Conservation (phyloP, 495 filamentous ascomycete genomes). For the Neurospora cerealis region DNA sequence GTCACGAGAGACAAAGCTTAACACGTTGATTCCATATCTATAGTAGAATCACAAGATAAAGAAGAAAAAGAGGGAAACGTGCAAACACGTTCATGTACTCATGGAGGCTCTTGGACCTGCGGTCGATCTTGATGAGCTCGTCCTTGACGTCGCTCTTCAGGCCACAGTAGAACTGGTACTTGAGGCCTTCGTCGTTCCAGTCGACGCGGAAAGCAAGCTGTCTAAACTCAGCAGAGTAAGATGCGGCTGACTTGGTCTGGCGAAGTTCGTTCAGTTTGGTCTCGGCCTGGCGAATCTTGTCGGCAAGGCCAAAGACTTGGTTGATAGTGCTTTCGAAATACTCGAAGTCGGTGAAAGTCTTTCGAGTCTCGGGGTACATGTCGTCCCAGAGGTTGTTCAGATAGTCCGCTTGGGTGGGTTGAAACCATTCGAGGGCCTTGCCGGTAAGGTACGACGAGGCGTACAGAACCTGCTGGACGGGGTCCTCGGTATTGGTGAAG, state of each 20-base stretch:
- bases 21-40: no score
- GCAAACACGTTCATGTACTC: neutral
- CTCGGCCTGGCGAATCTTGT: neutral
- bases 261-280: neutral
- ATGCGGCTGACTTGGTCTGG: neutral
- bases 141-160: neutral
- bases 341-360: neutral
- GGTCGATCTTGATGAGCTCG: neutral
- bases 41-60: no score
- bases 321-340: neutral
- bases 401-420: neutral
- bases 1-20: no score
- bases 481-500: neutral
- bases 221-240: neutral
- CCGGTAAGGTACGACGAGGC: neutral
- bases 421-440: neutral
- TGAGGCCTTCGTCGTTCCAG: neutral
- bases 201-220: neutral
- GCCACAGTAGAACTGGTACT: neutral
- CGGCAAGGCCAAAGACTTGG: neutral
- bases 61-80: no score
- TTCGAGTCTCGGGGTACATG: neutral
- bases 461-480: neutral
- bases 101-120: neutral
- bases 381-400: neutral